Base-by-base conservation (phyloP, 2,329 filamentous ascomycete genomes). In the Sclerotinia spermophila region DNA sequence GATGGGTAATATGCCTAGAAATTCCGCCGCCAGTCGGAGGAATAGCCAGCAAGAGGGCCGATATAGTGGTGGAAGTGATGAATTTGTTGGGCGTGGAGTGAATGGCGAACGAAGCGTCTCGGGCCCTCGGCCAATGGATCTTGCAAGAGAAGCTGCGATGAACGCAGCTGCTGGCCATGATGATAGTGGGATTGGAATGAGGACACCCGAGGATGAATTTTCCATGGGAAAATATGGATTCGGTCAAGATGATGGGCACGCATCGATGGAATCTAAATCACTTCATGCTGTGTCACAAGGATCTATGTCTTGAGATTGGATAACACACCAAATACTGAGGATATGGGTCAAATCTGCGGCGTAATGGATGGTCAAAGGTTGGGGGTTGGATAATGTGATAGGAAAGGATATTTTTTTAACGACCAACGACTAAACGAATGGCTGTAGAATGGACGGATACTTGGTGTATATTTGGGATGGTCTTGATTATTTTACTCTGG, bases 131-230 rank as follows among this genome's bases (percentile, higher is more conserved):
- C 78, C 77, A 8, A 79, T 79, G 78, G 77, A 79, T 73, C 70
- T 76, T 58, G 81, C 82, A 74, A 82, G 81, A 76, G 81, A 86
- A 77, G 82, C 82, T 73, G 77, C 79, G 5, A 79, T 83, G 60
- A 83, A 84, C 35, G 77, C 82, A 71, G 84, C 85, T 71, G 81
- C 82, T 56, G 83, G 80, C 64, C 87, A 90, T 72, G 91, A 93
- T 74, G 91, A 93, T 74, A 93, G 91, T 76, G 91, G 90, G 1
- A 93, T 93, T 72, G 90, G 90, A 42, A 90, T 93, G 75, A 82
- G 87, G 66, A 90, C 88, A 6, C 88, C 88, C 0, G 89, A 90
- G 68, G 88, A 90, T 69, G 88, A 90, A 38, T 88, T 88, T 61
- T 82, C 85, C 1, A 84, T 87, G 78, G 86, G 87, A 67, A 90